A percentile compares a stretch with the other conserved stretches of the same genome.
Evolutionary conservation across 2,329 filamentous ascomycete genomes (phyloP).

Genomic region (Phaeosphaeria sp.): DNA sequence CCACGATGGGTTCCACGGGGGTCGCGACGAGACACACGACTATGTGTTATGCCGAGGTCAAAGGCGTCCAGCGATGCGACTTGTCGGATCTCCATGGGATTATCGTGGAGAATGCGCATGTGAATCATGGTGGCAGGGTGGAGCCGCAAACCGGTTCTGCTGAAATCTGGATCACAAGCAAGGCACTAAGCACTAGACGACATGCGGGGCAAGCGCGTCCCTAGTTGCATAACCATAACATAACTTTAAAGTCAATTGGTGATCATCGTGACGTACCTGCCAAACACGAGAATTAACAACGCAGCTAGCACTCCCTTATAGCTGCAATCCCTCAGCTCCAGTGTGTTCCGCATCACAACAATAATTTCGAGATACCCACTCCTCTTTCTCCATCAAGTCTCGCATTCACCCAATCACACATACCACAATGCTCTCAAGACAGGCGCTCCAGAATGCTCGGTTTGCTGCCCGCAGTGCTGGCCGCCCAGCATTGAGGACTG

Average conservation of each 20-base stretch:
- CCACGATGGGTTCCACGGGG: too few relatives aligned
- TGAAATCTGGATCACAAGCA: too few relatives aligned
- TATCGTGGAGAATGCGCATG: too few relatives aligned
- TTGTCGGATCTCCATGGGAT: too few relatives aligned
- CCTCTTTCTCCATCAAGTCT: neutral
- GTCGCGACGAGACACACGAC: too few relatives aligned
- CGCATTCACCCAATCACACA: neutral
- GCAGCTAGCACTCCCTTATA: neutral
- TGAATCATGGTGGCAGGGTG: too few relatives aligned
- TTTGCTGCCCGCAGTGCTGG: constrained; percentile 38
- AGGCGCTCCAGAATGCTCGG: constrained; percentile 40
- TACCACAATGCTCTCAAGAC: constrained; percentile 41
- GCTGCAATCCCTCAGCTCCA: neutral
- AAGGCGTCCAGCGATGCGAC: too few relatives aligned
- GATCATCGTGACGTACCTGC: neutral
- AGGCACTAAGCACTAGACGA: too few relatives aligned
- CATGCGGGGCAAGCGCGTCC: too few relatives aligned
- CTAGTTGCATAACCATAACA: too few relatives aligned
- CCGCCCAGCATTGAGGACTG: constrained; percentile 31
- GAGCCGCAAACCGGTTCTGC: too few relatives aligned
- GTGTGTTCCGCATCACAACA: neutral
- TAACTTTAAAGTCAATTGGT: neutral
- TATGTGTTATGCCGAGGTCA: too few relatives aligned
- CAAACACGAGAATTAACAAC: neutral
- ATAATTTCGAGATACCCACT: neutral